Evolutionary conservation across 495 filamentous ascomycete species (phyloP).

Genomic region (Penicillium pancosmium): DNA sequence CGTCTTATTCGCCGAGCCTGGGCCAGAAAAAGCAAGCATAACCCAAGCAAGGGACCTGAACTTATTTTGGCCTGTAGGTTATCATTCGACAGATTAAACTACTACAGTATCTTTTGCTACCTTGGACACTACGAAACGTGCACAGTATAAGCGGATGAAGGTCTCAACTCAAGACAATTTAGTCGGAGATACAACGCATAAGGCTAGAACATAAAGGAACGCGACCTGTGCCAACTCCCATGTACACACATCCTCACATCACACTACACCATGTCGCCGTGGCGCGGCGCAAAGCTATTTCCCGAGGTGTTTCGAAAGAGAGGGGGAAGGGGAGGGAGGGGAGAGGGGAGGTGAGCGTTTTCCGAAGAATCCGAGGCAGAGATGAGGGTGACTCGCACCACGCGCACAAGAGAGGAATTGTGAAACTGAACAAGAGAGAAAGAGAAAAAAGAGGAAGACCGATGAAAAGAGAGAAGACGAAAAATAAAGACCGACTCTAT

Average conservation of each 20-base stretch:
- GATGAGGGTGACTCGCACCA: conserved; percentile 2
- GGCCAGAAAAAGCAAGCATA: not conserved
- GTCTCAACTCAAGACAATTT: conserved; percentile 23
- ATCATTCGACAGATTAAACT: not conserved
- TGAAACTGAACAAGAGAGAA: conserved; percentile 9
- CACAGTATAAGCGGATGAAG: not conserved
- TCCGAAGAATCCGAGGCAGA: conserved; percentile 4
- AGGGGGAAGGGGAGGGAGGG: not conserved
- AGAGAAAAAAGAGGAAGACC: conserved; percentile 11
- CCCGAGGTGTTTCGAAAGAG: not conserved
- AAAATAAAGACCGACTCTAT: conserved; percentile 45
- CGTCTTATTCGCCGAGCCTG: conserved; percentile 1
- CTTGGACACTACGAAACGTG: not conserved
- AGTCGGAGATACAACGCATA: conserved; percentile 25
- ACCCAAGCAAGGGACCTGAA: not conserved
- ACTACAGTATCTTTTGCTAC: not conserved
- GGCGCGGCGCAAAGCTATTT: too few species aligned
- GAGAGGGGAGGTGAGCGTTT: not conserved
- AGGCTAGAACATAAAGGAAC: conserved; percentile 29
- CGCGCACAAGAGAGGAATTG: conserved; percentile 5
- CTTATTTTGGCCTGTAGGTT: not conserved
- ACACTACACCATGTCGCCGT: conserved; percentile 19
- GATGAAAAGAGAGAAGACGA: conserved; percentile 11
- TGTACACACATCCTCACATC: conserved; percentile 27
- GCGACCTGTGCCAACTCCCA: conserved; percentile 31